These are phyloP conservation scores for Neoboletus subvelutipes DNA, from an alignment of 768 basidiomycete genomes.

Conservation along the genomic window DNA sequence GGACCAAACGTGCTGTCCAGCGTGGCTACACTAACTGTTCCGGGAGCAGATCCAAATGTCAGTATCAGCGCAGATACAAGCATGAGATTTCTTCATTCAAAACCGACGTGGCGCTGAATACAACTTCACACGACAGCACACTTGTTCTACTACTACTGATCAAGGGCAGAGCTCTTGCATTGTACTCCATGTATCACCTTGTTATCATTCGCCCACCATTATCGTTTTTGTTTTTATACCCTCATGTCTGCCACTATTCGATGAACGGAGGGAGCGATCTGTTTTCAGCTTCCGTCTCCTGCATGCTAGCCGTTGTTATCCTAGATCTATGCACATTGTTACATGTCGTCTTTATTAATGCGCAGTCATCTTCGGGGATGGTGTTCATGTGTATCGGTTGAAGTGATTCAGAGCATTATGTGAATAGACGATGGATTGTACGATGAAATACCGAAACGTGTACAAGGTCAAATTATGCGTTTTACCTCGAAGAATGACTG, in stretches of 20 bases:
- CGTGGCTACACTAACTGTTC: conserved; percentile 30
- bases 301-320: conserved; percentile 28
- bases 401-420: background rate
- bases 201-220: conserved; percentile 5
- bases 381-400: background rate
- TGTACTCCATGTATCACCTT: conserved; percentile 19
- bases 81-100: conserved; percentile 40
- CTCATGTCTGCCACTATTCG: conserved; percentile 8
- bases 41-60: conserved; percentile 43
- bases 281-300: conserved; percentile 1
- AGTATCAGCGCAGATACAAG: conserved; percentile 46
- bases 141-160: conserved; percentile 9
- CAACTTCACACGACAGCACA: background rate
- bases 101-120: conserved; percentile 59
- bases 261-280: conserved; percentile 5
- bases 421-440: background rate
- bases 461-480: conserved; percentile 65
- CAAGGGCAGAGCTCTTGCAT: conserved; percentile 14
- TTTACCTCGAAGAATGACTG: conserved; percentile 91
- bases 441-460: background rate
- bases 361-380: conserved; percentile 2
- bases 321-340: conserved; percentile 28
- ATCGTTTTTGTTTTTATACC: conserved; percentile 24
- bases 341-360: conserved; percentile 21
- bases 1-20: conserved; percentile 33